Evolutionary conservation across 1,284 basidiomycete genomes (phyloP), one percentile per base, ranked within the genome.

Genomic region (Melanopsichium pennsylvanicum): DNA sequence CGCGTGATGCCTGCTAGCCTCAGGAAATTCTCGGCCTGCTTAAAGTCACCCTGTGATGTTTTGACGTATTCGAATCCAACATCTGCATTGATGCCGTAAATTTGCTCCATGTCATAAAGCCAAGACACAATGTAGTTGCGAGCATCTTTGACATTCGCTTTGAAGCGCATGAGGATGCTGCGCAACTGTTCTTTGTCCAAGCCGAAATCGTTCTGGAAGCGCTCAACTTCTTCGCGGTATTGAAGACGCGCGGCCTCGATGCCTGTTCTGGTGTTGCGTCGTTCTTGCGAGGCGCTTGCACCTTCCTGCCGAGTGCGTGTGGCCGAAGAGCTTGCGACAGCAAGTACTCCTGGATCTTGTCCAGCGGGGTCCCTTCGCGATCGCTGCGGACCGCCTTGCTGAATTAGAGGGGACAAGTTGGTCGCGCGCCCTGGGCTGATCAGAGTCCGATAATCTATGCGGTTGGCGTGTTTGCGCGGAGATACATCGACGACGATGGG

Each of bases 61-160:
- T 61, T 68, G 58, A 68, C 32, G 39, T 61, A 68, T 15, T 68
- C 58, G 37, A 55, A 56, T 2, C 58, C 64, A 8, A 68, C 48
- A 0, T 36, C 33, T 10, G 41, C 45, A 15, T 58, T 49, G n/a
- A 58, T 54, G 18, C 38, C 58, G 31, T 49, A 68, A 2, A 25
- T 25, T 11, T 54, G 37, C 5, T 41, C 23, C 45, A 61, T 49
- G 12, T 41, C 34, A 1, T 16, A 22, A 1, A 61, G 52, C 64
- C 64, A 68, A n/a, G 11, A 13, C n/a, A 18, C 33, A 15, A 59
- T 44, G 37, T 34, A 38, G 10, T 35, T 27, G 26, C 54, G 51
- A 8, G 64, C 54, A 9, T 58, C 42, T 13, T 35, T 48, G 45
- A 54, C 44, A n/a, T 25, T 44, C 32, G 35, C 49, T 11, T 35